phyloP scores from a whole-genome alignment of 2,329 filamentous ascomycete species.

The Ilyonectria sp. region DNA sequence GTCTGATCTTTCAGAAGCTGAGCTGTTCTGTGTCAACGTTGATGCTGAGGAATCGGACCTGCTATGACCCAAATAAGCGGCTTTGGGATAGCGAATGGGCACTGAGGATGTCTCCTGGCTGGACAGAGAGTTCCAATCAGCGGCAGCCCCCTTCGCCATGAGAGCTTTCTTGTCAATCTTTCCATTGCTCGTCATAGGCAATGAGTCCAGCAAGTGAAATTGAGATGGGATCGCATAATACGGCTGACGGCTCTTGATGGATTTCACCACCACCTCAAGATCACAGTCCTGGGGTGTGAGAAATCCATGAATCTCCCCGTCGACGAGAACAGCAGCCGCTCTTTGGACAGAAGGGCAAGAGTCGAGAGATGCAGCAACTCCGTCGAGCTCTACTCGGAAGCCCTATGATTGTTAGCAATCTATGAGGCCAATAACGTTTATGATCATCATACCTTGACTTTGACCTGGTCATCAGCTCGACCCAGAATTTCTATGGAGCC shows the following conservation, averaged over 20 bases:
- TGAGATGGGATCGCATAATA: constrained; percentile 69
- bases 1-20: constrained; percentile 36
- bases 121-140: background rate
- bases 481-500: constrained; percentile 70
- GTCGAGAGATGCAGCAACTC: constrained; percentile 65
- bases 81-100: constrained; percentile 23
- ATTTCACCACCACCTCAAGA: constrained; percentile 54
- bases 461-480: constrained; percentile 72
- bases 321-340: constrained; percentile 63
- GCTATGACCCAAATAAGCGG: constrained; percentile 33
- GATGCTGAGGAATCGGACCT: constrained; percentile 49
- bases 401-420: constrained; percentile 52
- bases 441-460: constrained; percentile 63
- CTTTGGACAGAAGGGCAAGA: constrained; percentile 60
- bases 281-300: constrained; percentile 57
- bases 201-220: constrained; percentile 57
- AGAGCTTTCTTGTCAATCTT: constrained; percentile 69
- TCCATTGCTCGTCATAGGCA: constrained; percentile 69
- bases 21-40: constrained; percentile 43
- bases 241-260: constrained; percentile 61
- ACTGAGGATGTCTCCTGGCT: background rate
- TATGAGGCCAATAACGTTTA: no score
- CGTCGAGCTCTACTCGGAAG: constrained; percentile 74
- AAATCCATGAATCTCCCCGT: constrained; percentile 66
- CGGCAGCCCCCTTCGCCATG: background rate